phyloP scores from a whole-genome alignment of 352 stramenopile genomes.

The Phytophthora sojae region DNA sequence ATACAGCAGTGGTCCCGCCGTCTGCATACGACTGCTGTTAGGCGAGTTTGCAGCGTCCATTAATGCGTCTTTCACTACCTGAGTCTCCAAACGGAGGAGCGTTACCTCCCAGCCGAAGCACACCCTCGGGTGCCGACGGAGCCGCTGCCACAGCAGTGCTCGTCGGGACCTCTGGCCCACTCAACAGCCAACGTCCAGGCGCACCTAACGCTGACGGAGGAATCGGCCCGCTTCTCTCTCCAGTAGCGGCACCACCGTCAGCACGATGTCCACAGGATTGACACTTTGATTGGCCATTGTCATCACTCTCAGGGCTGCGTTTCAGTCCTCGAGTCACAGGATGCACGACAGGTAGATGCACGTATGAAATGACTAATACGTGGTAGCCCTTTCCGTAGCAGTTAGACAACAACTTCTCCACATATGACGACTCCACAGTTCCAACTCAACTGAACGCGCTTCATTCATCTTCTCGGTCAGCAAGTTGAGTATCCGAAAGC shows the following conservation, averaged over 20 bases:
- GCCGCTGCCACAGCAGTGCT: background rate
- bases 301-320: background rate
- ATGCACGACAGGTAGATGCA: background rate
- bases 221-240: background rate
- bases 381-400: background rate
- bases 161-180: background rate
- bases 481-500: background rate
- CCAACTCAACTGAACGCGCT: background rate
- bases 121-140: background rate
- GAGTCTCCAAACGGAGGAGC: background rate
- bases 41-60: background rate
- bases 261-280: background rate
- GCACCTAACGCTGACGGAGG: background rate
- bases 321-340: background rate
- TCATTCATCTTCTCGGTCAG: background rate
- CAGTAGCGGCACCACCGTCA: background rate
- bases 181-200: background rate
- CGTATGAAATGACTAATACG: background rate
- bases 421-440: background rate
- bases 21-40: constrained; percentile 2
- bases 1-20: background rate
- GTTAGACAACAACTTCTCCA: background rate
- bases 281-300: background rate
- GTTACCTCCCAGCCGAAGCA: background rate
- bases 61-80: background rate